These are phyloP conservation scores for Agroathelia rolfsii DNA, from an alignment of 1,284 basidiomycete species.

Conservation along the genomic window DNA sequence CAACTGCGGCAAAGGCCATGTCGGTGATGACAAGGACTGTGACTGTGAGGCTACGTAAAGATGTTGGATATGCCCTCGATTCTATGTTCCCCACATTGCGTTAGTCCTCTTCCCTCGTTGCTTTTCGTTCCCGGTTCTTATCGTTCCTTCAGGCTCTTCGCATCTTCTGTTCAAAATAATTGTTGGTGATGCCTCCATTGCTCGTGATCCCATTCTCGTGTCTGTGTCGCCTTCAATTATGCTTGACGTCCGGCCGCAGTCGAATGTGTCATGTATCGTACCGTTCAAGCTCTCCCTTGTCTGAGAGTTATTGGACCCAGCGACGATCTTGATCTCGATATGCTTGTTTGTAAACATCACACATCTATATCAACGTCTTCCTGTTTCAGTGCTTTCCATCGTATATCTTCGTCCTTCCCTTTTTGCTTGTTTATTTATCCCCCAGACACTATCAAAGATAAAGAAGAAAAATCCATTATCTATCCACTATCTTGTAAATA, in stretches of 20 bases:
- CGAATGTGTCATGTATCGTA: constrained; percentile 54
- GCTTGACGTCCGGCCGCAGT: constrained; percentile 41
- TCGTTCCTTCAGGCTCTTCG: constrained; percentile 20
- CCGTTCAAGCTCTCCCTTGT: too few species aligned
- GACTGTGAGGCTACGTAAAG: constrained; percentile 60
- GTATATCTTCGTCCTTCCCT: constrained; percentile 10
- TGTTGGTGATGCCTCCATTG: constrained; percentile 29
- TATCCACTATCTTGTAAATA: too few species aligned
- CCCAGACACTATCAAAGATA: too few species aligned
- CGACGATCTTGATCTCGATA: constrained; percentile 51
- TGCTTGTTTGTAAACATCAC: constrained; percentile 17
- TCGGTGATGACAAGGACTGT: constrained; percentile 48
- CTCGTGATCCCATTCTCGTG: constrained; percentile 18
- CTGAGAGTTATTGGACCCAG: constrained; percentile 35
- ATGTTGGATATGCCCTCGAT: not conserved
- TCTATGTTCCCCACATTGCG: too few species aligned
- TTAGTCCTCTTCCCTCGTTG: too few species aligned
- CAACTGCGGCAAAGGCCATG: constrained; percentile 58
- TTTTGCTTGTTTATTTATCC: constrained; percentile 1
- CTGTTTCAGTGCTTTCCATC: constrained; percentile 6
- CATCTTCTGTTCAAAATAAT: constrained; percentile 17
- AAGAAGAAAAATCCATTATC: too few species aligned
- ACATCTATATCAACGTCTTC: not conserved
- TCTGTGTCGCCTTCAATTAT: constrained; percentile 22
- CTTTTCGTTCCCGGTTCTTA: too few species aligned